Evolutionary conservation across 306 rosid genomes (phyloP).

Genomic region (Malus orientalis): DNA sequence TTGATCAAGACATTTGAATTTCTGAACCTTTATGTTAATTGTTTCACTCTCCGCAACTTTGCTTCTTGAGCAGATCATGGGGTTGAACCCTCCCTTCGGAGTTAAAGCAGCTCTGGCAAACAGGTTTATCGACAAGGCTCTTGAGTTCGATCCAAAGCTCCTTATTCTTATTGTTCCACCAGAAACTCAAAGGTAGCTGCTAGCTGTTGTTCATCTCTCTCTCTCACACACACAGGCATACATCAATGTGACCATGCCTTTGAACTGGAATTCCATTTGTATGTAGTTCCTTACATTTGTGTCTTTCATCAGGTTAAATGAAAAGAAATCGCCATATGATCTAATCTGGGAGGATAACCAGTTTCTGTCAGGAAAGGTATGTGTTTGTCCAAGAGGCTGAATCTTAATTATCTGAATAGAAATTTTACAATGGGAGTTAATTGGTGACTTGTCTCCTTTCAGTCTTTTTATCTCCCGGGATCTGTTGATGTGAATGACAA

Average conservation of each 20-base stretch:
- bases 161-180: slow-evolving; percentile 75
- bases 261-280: not conserved
- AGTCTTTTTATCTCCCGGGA: slow-evolving; percentile 95
- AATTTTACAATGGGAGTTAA: slow-evolving; percentile 5
- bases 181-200: slow-evolving; percentile 59
- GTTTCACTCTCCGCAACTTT: not conserved
- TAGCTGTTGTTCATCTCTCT: not conserved
- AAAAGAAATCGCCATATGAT: slow-evolving; percentile 47
- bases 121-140: slow-evolving; percentile 75
- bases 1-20: slow-evolving; percentile 4
- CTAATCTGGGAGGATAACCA: slow-evolving; percentile 75
- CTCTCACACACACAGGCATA: not conserved
- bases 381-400: not conserved
- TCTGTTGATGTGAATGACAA: slow-evolving; percentile 54
- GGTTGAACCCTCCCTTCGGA: slow-evolving; percentile 93
- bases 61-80: slow-evolving; percentile 67
- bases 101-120: slow-evolving; percentile 66
- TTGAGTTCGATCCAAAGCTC: slow-evolving; percentile 71
- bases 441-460: slow-evolving; percentile 17
- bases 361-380: slow-evolving; percentile 70
- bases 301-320: slow-evolving; percentile 44
- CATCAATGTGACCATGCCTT: not conserved
- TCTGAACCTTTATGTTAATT: not conserved
- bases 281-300: slow-evolving; percentile 16
- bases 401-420: not conserved